phyloP scores from a whole-genome alignment of 1,284 basidiomycete genomes.

The Trametes versicolor region DNA sequence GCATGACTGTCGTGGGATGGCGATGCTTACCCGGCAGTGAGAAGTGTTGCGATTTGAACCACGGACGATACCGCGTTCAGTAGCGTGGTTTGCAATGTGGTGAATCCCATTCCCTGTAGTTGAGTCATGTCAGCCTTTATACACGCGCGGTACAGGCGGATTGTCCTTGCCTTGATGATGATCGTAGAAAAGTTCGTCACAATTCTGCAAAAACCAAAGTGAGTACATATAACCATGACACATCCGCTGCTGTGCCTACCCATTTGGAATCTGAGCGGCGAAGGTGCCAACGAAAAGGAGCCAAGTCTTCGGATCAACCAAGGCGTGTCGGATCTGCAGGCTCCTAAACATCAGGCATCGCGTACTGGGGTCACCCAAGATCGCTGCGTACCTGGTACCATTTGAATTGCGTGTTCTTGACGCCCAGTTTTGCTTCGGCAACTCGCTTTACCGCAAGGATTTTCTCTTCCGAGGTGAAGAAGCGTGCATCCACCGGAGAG shows the following conservation, averaged over 20 bases:
- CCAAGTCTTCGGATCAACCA: constrained; percentile 77
- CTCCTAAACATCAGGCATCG: no score
- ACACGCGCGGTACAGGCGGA: not conserved
- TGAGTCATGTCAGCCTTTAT: not conserved
- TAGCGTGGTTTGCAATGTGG: constrained; percentile 35
- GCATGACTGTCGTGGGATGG: not conserved
- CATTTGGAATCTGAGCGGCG: constrained; percentile 46
- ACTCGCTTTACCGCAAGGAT: constrained; percentile 73
- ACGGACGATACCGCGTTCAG: constrained; percentile 34
- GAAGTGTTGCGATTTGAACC: constrained; percentile 31
- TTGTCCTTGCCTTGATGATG: constrained; percentile 36
- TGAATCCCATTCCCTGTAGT: constrained; percentile 34
- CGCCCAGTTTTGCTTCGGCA: constrained; percentile 76
- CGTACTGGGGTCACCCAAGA: no score
- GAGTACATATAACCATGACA: constrained; percentile 5
- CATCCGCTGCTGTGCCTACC: constrained; percentile 14
- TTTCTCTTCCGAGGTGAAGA: constrained; percentile 69
- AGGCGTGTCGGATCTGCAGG: constrained; percentile 68
- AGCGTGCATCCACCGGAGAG: constrained; percentile 75
- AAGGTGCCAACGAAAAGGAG: constrained; percentile 62
- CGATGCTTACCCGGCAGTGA: constrained; percentile 30
- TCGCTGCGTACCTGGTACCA: constrained; percentile 61
- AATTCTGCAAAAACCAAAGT: constrained; percentile 19
- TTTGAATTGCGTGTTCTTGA: constrained; percentile 81
- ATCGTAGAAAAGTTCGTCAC: constrained; percentile 37